Percentiles rank a stretch among this genome's conserved stretches.
Conservation (phyloP, 2,329 filamentous ascomycete species). For the Orbilia quercus region DNA sequence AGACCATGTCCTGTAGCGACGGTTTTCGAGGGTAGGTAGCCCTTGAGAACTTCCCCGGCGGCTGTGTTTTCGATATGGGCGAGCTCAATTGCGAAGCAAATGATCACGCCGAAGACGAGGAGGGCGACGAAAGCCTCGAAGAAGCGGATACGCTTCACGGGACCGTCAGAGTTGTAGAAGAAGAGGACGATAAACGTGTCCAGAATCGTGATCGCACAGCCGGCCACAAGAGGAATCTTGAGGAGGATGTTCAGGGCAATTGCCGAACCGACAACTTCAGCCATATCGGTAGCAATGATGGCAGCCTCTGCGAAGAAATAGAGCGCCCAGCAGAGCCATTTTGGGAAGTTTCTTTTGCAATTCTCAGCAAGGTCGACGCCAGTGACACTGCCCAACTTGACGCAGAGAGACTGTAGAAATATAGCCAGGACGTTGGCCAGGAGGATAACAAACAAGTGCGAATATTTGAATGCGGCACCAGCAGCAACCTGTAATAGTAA, state of each 20-base stretch:
- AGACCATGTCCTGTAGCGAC: slow-evolving; percentile 71
- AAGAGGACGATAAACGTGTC: slow-evolving; percentile 76
- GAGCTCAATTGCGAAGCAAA: slow-evolving; percentile 78
- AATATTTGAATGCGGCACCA: slow-evolving; percentile 74
- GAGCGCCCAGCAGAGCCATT: slow-evolving; percentile 68
- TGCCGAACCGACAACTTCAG: slow-evolving; percentile 76
- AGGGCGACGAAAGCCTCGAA: slow-evolving; percentile 74
- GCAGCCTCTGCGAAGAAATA: slow-evolving; percentile 70
- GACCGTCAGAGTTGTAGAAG: slow-evolving; percentile 72
- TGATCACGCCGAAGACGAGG: slow-evolving; percentile 74
- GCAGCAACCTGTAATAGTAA: slow-evolving; percentile 67
- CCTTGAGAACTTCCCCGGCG: slow-evolving; percentile 72
- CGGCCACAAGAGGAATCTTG: slow-evolving; percentile 73
- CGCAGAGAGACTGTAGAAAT: slow-evolving; percentile 74
- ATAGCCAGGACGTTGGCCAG: slow-evolving; percentile 78
- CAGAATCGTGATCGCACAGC: slow-evolving; percentile 75
- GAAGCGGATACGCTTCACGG: slow-evolving; percentile 70
- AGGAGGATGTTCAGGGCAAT: slow-evolving; percentile 76
- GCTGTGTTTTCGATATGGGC: slow-evolving; percentile 70
- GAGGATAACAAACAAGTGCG: slow-evolving; percentile 75
- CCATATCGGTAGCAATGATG: slow-evolving; percentile 71
- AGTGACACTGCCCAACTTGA: slow-evolving; percentile 70
- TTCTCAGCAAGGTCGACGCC: slow-evolving; percentile 69
- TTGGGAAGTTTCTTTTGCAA: slow-evolving; percentile 67
- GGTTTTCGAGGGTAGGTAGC: slow-evolving; percentile 73